Evolutionary conservation across 169 alveolate species (phyloP).

Genomic region (Cryptosporidium sp.): DNA sequence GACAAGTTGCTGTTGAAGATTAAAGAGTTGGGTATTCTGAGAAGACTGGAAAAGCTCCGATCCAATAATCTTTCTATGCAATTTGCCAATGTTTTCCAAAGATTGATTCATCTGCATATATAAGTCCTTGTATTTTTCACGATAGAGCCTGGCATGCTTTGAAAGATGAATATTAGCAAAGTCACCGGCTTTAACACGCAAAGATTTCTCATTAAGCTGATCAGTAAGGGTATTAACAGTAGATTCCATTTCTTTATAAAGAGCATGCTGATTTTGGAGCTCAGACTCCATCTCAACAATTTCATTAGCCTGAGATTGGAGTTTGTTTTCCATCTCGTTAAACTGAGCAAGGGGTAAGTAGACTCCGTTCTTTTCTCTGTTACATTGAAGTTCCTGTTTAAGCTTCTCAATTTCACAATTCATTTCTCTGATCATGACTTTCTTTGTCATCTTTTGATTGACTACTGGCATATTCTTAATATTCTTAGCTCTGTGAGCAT

Average conservation of each 20-base stretch:
- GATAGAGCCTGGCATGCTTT: slow-evolving; percentile 54
- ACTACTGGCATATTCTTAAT: slow-evolving; percentile 91
- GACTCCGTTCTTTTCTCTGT: slow-evolving; percentile 82
- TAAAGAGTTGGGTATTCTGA: slow-evolving; percentile 19
- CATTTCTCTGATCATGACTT: slow-evolving; percentile 82
- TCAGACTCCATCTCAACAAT: slow-evolving; percentile 50
- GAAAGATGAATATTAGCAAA: slow-evolving; percentile 28
- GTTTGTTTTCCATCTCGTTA: slow-evolving; percentile 61
- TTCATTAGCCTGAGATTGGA: slow-evolving; percentile 66
- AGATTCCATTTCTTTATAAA: slow-evolving; percentile 35
- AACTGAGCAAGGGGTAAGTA: slow-evolving; percentile 65
- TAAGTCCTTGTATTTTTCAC: slow-evolving; percentile 29
- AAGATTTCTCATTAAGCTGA: slow-evolving; percentile 26
- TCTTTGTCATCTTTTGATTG: slow-evolving; percentile 90
- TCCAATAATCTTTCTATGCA: slow-evolving; percentile 55
- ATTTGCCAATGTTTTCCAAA: slow-evolving; percentile 25
- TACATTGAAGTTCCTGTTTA: slow-evolving; percentile 77
- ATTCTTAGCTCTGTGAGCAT: slow-evolving; percentile 92
- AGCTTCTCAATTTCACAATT: slow-evolving; percentile 81
- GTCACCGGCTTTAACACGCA: slow-evolving; percentile 57
- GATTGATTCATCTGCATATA: slow-evolving; percentile 32
- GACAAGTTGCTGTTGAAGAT: slow-evolving; percentile 16
- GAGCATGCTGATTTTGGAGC: slow-evolving; percentile 43
- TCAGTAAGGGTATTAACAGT: background rate
- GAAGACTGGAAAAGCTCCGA: slow-evolving; percentile 16